phyloP scores from a whole-genome alignment of 2,329 filamentous ascomycete genomes.

The Cladophialophora psammophila region DNA sequence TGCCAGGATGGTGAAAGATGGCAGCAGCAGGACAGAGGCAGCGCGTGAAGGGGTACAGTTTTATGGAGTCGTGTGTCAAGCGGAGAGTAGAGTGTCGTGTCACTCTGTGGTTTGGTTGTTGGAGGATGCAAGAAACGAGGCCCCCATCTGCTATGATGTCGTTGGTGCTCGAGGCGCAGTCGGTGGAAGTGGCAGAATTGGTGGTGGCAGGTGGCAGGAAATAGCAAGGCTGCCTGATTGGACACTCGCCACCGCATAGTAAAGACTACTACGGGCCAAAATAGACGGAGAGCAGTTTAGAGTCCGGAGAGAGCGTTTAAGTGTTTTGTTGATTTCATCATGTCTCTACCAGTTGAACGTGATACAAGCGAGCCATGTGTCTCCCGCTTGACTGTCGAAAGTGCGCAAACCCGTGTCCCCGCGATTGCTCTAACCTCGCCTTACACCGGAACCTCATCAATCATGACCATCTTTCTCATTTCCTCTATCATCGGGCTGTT shows the following conservation, averaged over 20 bases:
- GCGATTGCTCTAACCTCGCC: neutral
- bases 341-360: neutral
- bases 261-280: neutral
- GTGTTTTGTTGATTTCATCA: neutral
- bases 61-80: conserved; percentile 1
- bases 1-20: neutral
- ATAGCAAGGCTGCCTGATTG: conserved; percentile 17
- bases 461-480: neutral
- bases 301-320: neutral
- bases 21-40: neutral
- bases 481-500: neutral
- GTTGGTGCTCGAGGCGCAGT: conserved; percentile 32
- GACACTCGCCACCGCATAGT: neutral
- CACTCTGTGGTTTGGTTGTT: conserved; percentile 23
- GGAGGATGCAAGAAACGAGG: neutral
- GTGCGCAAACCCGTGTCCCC: neutral
- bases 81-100: conserved; percentile 20
- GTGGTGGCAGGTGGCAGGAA: conserved; percentile 24
- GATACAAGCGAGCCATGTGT: neutral
- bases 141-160: conserved; percentile 29
- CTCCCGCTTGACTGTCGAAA: neutral
- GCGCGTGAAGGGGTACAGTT: neutral
- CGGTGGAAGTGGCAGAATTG: conserved; percentile 9
- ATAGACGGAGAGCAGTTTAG: neutral
- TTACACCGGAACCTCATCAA: neutral